phyloP scores from a whole-genome alignment of 176 grass and related monocot genomes.

The Raddia guianensis region DNA sequence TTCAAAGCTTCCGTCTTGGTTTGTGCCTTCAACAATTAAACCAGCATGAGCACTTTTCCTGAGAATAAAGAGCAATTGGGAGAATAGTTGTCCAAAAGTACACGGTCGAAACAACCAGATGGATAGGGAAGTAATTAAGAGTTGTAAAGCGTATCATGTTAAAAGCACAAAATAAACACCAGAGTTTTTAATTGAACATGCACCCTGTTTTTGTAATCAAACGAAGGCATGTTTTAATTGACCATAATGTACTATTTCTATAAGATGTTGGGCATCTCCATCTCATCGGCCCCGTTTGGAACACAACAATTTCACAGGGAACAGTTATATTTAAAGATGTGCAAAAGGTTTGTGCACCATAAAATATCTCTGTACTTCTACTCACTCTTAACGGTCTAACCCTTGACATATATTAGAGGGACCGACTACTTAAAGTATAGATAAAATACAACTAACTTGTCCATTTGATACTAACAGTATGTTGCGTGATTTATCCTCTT shows the following conservation, averaged over 20 bases:
- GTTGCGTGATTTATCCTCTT: too few species aligned
- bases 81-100: background rate
- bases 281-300: too few species aligned
- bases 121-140: constrained; percentile 6
- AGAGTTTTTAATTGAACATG: background rate
- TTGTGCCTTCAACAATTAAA: background rate
- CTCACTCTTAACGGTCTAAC: too few species aligned
- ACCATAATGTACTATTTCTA: background rate
- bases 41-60: background rate
- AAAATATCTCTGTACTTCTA: too few species aligned
- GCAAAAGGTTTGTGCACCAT: too few species aligned
- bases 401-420: too few species aligned
- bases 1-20: background rate
- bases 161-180: background rate
- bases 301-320: too few species aligned
- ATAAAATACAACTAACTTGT: too few species aligned
- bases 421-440: too few species aligned
- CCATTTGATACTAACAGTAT: too few species aligned
- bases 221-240: background rate
- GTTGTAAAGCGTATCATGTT: background rate
- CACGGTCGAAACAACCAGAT: background rate
- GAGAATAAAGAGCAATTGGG: background rate
- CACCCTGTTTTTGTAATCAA: background rate
- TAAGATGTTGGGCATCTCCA: background rate
- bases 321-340: too few species aligned